These are phyloP conservation scores for Fusarium scirpi DNA, from an alignment of 2,329 filamentous ascomycete genomes.

Conservation along the genomic window DNA sequence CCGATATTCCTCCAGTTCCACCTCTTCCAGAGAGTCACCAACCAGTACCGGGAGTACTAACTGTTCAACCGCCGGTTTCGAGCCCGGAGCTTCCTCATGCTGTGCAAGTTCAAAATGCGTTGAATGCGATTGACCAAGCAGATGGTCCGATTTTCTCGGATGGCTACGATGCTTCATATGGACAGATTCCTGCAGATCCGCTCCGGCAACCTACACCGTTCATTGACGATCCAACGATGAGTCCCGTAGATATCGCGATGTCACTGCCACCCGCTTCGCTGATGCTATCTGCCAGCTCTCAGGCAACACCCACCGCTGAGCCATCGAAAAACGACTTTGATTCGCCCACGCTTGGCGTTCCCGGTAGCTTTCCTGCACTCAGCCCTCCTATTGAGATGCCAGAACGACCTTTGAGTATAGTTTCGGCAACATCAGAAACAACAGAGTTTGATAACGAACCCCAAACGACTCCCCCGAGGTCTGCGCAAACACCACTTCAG, in stretches of 20 bases:
- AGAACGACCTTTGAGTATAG: constrained; percentile 67
- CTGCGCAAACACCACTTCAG: constrained; percentile 47
- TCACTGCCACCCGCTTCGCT: constrained; percentile 43
- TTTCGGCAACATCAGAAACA: constrained; percentile 69
- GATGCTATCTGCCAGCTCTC: constrained; percentile 28
- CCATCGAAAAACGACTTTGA: constrained; percentile 55
- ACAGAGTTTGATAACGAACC: constrained; percentile 81
- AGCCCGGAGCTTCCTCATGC: constrained; percentile 5
- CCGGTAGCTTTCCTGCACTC: constrained; percentile 68
- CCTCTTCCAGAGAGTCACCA: constrained; percentile 32
- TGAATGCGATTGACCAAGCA: constrained; percentile 28
- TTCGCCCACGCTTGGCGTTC: constrained; percentile 75
- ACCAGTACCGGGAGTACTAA: constrained; percentile 7
- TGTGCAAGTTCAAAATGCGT: constrained; percentile 30
- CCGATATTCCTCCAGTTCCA: constrained; percentile 43
- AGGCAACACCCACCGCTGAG: constrained; percentile 21
- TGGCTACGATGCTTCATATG: constrained; percentile 20
- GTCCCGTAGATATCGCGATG: constrained; percentile 39
- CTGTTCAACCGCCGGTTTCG: constrained; percentile 4
- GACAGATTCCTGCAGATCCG: constrained; percentile 22
- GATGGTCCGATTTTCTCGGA: constrained; percentile 13
- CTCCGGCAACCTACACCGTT: constrained; percentile 31
- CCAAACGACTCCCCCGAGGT: constrained; percentile 67
- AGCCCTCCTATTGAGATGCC: constrained; percentile 57
- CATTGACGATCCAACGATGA: constrained; percentile 38